Conservation (phyloP, 805 yeast genomes). For the Lachancea quebecensis region DNA sequence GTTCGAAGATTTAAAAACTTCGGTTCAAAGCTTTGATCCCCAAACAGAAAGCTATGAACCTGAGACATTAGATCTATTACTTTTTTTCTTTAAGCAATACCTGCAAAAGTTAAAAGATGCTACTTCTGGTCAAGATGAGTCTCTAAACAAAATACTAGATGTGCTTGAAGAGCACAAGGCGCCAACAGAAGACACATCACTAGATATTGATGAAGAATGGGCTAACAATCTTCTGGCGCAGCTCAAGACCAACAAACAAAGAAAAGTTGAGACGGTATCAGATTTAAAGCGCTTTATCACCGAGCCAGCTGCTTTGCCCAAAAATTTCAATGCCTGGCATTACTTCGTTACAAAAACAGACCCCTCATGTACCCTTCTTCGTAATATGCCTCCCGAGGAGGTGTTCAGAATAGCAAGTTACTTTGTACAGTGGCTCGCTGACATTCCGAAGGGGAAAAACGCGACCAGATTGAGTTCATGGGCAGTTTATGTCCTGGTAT, state of each 20-base stretch:
- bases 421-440: constrained; percentile 25
- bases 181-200: constrained; percentile 8
- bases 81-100: constrained; percentile 16
- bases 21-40: constrained; percentile 3
- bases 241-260: constrained; percentile 11
- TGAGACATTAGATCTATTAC: constrained; percentile 14
- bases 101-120: constrained; percentile 11
- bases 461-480: constrained; percentile 16
- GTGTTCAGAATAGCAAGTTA: constrained; percentile 18
- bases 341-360: constrained; percentile 22
- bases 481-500: constrained; percentile 24
- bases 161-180: constrained; percentile 13
- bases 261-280: constrained; percentile 6
- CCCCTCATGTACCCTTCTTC: constrained; percentile 15
- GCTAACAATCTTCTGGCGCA: constrained; percentile 10
- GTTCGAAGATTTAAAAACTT: constrained; percentile 4
- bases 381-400: constrained; percentile 13
- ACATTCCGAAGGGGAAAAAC: constrained; percentile 16
- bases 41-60: constrained; percentile 16
- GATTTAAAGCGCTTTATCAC: constrained; percentile 16
- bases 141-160: constrained; percentile 7
- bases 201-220: constrained; percentile 24
- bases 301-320: constrained; percentile 11
- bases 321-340: constrained; percentile 27
- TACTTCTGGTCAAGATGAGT: constrained; percentile 4